Base-by-base conservation (phyloP, 306 rosid genomes). In the Calophaca sinica region DNA sequence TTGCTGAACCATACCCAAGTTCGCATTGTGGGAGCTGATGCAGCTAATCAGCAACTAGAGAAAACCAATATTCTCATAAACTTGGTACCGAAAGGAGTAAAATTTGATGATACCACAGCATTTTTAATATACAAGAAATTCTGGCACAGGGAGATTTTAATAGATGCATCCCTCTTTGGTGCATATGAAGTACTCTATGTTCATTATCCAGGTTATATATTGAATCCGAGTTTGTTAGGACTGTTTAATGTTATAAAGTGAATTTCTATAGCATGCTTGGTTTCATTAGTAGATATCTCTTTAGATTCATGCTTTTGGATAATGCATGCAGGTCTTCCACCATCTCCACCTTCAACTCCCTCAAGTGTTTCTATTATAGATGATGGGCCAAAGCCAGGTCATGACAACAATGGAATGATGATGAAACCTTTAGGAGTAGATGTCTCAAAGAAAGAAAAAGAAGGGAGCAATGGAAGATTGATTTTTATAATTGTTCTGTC, bases 11-110 rank as follows among this genome's bases (percentile, higher is more conserved):
- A 74, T 75, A 86, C 83, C 79, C 99, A 94, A 86, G 99, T 94
- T 79, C 96, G 96, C 52, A 86, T 94, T 20, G 86, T 88, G 87
- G 99, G 93, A 81, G 99, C 99, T 2, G 89, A 94, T 77, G 97
- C 93, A 50, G 83, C 91, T 59, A 83, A 46, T 73, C 96, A 88
- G 81, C 93, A 87, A 88, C 75, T 87, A 10, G 96, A 90, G 72
- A 82, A 89, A 81, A 92, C 96, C 75, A 73, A 79, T 45, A 96
- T 92, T 71, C 83, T 92, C 52, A 78, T 94, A 68, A 82, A 92
- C 85, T 86, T 94, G 79, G 92, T 94, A 33, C 99, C 99, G 8
- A 86, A 49, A 73, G 89, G 94, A 72, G 45, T 74, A 33, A 86
- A 65, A 59, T 94, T 94, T 79, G 89, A 90, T 73, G 78, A 88